Percentiles rank a stretch among this genome's conserved stretches.
These are phyloP conservation scores for Fusarium equiseti DNA, from an alignment of 2,329 filamentous ascomycete genomes.

Conservation along the genomic window DNA sequence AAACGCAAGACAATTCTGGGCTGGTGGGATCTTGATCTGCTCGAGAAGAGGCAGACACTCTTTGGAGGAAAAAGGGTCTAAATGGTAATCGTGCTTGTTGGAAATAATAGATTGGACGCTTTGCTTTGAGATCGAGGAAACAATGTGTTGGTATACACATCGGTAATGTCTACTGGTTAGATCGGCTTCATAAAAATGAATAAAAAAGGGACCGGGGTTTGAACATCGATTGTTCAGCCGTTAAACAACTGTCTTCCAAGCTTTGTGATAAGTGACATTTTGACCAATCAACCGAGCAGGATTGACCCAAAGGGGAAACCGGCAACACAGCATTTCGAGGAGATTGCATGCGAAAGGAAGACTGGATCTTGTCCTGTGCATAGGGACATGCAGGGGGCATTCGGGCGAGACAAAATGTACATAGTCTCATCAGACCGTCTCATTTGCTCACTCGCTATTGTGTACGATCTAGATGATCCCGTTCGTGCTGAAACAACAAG, in stretches of 20 bases:
- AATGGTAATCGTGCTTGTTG: constrained; percentile 20
- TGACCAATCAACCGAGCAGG: neutral
- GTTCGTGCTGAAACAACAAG: neutral
- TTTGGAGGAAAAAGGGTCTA: constrained; percentile 45
- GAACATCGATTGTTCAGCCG: constrained; percentile 17
- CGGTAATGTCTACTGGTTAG: constrained; percentile 50
- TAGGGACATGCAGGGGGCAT: too few relatives aligned
- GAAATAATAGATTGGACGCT: constrained; percentile 34
- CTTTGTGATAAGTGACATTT: neutral
- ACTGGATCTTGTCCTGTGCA: too few relatives aligned
- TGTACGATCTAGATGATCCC: neutral
- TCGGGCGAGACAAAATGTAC: too few relatives aligned
- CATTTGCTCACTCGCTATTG: neutral
- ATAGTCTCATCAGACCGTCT: neutral
- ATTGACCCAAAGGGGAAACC: too few relatives aligned
- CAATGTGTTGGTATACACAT: constrained; percentile 21
- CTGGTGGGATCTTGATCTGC: constrained; percentile 66
- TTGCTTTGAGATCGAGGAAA: constrained; percentile 24
- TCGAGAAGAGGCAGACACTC: constrained; percentile 59
- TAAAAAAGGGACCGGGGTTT: constrained; percentile 31
- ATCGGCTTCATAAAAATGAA: constrained; percentile 40
- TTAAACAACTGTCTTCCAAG: neutral
- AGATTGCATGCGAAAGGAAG: too few relatives aligned
- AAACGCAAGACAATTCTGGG: constrained; percentile 63
- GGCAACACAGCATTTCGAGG: neutral